These are phyloP conservation scores for Oemleria cerasiformis DNA, from an alignment of 306 rosid genomes.

Conservation along the genomic window DNA sequence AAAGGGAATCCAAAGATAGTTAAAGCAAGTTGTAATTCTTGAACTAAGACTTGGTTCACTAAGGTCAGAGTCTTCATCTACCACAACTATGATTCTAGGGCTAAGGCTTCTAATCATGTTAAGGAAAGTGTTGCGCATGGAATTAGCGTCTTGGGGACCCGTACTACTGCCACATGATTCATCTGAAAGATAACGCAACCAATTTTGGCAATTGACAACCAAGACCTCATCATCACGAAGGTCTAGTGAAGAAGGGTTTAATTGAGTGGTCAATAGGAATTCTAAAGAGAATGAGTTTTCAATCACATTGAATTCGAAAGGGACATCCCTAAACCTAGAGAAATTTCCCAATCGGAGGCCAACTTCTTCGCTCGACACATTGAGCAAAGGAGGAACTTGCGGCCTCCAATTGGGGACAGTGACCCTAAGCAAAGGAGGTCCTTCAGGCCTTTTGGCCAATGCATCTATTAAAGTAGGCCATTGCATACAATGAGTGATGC, in stretches of 20 bases:
- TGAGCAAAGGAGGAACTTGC: conserved; percentile 72
- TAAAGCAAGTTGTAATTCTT: conserved; percentile 72
- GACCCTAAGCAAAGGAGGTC: conserved; percentile 76
- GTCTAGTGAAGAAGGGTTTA: conserved; percentile 53
- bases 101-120: conserved; percentile 48
- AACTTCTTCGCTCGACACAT: conserved; percentile 63
- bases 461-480: conserved; percentile 95
- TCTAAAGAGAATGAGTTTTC: conserved; percentile 34
- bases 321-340: conserved; percentile 62
- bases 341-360: conserved; percentile 77
- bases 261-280: conserved; percentile 35
- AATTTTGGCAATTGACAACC: conserved; percentile 79
- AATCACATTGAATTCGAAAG: conserved; percentile 68
- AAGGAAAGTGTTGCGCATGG: conserved; percentile 57
- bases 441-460: conserved; percentile 68
- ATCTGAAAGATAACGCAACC: conserved; percentile 65
- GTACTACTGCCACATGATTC: conserved; percentile 31
- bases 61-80: conserved; percentile 81
- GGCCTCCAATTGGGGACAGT: conserved; percentile 75
- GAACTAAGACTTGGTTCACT: conserved; percentile 55
- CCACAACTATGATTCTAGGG: conserved; percentile 67
- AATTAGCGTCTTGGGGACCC: conserved; percentile 6
- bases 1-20: conserved; percentile 91
- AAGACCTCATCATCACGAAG: conserved; percentile 79
- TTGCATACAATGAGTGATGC: conserved; percentile 91